Evolutionary conservation across 805 yeast genomes (phyloP).

Genomic region (Suhomyces xylopsoci): DNA sequence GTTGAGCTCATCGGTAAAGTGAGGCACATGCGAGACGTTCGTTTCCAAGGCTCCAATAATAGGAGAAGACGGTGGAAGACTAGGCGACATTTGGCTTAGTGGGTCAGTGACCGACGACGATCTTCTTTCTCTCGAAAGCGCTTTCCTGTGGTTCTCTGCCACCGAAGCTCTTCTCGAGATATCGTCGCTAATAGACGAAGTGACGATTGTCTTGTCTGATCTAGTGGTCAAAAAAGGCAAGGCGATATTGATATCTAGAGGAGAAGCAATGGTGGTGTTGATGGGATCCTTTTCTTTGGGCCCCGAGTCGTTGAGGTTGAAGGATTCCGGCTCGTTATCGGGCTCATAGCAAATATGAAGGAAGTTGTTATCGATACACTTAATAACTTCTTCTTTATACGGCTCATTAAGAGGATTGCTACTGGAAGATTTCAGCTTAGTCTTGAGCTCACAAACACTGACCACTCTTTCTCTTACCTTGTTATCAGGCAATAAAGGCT

Average conservation of each 20-base stretch:
- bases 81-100: conserved; percentile 4
- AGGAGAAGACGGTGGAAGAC: conserved; percentile 27
- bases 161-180: neutral
- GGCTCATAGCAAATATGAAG: conserved; percentile 53
- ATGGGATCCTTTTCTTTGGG: conserved; percentile 8
- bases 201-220: conserved; percentile 27
- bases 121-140: conserved; percentile 11
- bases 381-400: conserved; percentile 59
- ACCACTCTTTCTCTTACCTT: conserved; percentile 47
- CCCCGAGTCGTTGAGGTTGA: conserved; percentile 16
- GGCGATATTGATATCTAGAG: conserved; percentile 42
- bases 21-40: conserved; percentile 25
- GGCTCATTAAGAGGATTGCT: conserved; percentile 36
- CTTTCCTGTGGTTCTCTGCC: conserved; percentile 10
- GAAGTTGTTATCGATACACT: conserved; percentile 58
- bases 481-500: conserved; percentile 3
- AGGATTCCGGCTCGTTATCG: conserved; percentile 11
- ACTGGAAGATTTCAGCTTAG: conserved; percentile 37
- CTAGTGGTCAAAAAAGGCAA: conserved; percentile 42
- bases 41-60: conserved; percentile 40
- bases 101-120: neutral
- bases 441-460: conserved; percentile 61
- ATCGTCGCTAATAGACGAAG: conserved; percentile 15
- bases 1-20: neutral
- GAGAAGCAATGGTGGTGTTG: conserved; percentile 35